These are phyloP conservation scores for Rhizopus sp. DNA, from an alignment of 371 early-diverging fungal genomes.

Conservation along the genomic window DNA sequence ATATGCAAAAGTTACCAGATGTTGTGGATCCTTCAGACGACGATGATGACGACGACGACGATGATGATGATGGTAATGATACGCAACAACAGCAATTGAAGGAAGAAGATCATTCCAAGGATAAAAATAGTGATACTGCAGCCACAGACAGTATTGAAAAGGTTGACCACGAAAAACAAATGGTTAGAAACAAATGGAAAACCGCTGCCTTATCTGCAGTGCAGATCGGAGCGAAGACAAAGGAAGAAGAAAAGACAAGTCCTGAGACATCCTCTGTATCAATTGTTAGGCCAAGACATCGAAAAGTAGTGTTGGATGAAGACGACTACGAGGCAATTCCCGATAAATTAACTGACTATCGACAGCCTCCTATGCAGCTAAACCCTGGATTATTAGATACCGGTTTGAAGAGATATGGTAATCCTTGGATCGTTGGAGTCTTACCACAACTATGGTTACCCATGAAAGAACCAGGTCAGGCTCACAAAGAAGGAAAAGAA, in stretches of 20 bases:
- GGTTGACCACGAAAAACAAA: constrained; percentile 1
- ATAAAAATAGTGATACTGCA: neutral
- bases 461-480: constrained; percentile 25
- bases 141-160: neutral
- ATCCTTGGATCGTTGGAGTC: constrained; percentile 69
- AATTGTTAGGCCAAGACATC: constrained; percentile 15
- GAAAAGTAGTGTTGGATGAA: constrained; percentile 47
- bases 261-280: neutral
- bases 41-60: constrained; percentile 7
- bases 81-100: neutral
- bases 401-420: constrained; percentile 64
- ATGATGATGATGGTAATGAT: neutral
- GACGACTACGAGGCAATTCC: constrained; percentile 71
- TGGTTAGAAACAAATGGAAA: constrained; percentile 27
- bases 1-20: neutral
- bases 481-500: constrained; percentile 12
- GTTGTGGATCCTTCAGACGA: neutral
- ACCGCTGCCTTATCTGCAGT: constrained; percentile 24
- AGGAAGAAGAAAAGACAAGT: neutral
- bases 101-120: neutral
- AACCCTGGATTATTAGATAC: constrained; percentile 74
- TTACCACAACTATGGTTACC: constrained; percentile 82
- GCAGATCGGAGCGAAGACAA: constrained; percentile 6
- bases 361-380: constrained; percentile 73
- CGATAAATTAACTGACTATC: constrained; percentile 59